phyloP scores from a whole-genome alignment of 2,329 filamentous ascomycete species.

The Triangularia setosa region DNA sequence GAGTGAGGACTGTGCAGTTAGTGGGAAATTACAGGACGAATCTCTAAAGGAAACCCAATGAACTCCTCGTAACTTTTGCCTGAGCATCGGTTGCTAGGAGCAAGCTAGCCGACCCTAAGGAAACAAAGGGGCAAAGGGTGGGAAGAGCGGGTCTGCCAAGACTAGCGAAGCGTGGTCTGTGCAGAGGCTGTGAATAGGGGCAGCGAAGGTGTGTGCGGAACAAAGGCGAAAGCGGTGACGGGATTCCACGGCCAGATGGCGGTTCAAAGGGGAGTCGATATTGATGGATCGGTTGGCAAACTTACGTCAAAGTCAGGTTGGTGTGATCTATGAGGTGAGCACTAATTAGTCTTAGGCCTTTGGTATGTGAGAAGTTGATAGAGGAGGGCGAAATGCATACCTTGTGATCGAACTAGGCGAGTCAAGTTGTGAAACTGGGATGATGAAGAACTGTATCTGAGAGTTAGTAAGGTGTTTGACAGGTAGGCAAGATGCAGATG shows the following conservation, averaged over 20 bases:
- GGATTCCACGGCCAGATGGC: background rate
- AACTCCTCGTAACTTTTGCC: background rate
- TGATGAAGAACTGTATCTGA: background rate
- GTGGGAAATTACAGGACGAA: background rate
- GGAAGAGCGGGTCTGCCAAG: background rate
- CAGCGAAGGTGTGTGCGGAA: background rate
- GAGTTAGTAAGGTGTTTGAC: background rate
- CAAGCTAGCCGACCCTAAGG: no score
- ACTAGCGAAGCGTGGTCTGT: background rate
- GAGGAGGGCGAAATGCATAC: background rate
- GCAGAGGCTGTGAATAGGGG: background rate
- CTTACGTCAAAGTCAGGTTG: background rate
- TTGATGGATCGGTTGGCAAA: background rate
- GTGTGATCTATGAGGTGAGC: background rate
- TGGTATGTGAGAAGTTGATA: background rate
- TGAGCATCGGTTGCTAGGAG: background rate
- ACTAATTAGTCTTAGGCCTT: background rate
- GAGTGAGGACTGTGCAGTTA: background rate
- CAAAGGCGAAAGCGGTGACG: background rate
- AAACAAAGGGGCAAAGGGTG: background rate
- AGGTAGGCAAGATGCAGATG: background rate
- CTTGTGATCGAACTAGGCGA: background rate
- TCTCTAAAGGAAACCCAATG: background rate
- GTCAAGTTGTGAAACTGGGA: background rate
- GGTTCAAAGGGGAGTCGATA: background rate